Evolutionary conservation across 2,329 filamentous ascomycete species (phyloP).

Genomic region (Colletotrichum gloeosporioides): DNA sequence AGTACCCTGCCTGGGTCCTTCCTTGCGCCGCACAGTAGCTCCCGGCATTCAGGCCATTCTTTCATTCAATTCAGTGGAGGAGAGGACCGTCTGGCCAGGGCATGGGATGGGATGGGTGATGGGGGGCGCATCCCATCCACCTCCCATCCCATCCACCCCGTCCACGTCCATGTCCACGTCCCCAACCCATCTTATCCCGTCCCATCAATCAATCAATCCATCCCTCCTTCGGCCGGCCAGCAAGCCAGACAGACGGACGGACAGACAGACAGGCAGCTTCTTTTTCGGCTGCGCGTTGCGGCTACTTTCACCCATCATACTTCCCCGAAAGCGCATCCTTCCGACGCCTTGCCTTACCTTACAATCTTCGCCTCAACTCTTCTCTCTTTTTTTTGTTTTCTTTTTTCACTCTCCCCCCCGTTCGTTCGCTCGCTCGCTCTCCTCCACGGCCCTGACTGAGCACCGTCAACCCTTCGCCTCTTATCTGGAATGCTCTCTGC

Average conservation of each 20-base stretch:
- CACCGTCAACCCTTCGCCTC: background rate
- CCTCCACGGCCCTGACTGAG: background rate
- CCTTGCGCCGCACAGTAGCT: background rate
- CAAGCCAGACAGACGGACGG: background rate
- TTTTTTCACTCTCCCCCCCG: background rate
- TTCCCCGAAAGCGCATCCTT: background rate
- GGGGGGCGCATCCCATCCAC: background rate
- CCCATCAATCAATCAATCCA: background rate
- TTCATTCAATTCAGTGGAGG: constrained; percentile 1
- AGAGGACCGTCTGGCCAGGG: background rate
- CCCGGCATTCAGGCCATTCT: background rate
- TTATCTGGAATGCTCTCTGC: constrained; percentile 13
- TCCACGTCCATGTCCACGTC: background rate
- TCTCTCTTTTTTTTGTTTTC: background rate
- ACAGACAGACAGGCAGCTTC: background rate
- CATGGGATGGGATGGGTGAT: background rate
- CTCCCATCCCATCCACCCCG: background rate
- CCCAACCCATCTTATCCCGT: background rate
- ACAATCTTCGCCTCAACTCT: background rate
- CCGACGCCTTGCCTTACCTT: background rate
- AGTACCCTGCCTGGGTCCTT: background rate
- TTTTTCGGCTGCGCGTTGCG: background rate
- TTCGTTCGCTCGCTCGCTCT: background rate
- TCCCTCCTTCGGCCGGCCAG: background rate
- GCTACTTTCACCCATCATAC: background rate